phyloP scores from a whole-genome alignment of 176 grass and related monocot species.

The Areca catechu region DNA sequence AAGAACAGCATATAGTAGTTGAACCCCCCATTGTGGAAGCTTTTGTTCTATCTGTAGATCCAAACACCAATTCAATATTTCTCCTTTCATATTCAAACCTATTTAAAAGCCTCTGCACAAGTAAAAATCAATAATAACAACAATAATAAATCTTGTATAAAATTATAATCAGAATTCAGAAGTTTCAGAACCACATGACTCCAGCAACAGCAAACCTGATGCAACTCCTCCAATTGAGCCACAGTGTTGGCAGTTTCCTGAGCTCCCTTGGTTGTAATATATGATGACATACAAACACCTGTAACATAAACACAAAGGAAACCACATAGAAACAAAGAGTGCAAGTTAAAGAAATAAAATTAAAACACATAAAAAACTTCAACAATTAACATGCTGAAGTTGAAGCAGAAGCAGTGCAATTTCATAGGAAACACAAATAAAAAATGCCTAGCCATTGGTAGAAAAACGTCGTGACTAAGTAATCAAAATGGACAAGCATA shows the following conservation, averaged over 20 bases:
- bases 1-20: conserved; percentile 48
- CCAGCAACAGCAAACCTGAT: conserved; percentile 50
- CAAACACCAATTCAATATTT: conserved; percentile 37
- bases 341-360: no score
- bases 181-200: neutral
- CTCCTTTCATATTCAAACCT: conserved; percentile 47
- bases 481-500: no score
- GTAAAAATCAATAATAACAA: conserved; percentile 34
- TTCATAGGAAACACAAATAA: no score
- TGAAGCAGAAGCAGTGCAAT: no score
- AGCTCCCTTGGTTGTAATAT: conserved; percentile 29
- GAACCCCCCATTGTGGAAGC: conserved; percentile 9
- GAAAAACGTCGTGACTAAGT: no score
- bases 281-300: conserved; percentile 51
- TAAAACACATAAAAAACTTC: no score
- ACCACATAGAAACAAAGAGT: no score
- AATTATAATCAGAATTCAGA: conserved; percentile 9
- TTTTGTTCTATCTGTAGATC: conserved; percentile 13
- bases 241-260: conserved; percentile 40
- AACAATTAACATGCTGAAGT: no score
- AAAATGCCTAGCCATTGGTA: no score
- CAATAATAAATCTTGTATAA: neutral
- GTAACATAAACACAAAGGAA: no score
- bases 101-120: conserved; percentile 41
- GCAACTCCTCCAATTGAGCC: conserved; percentile 44